Evolutionary conservation across 805 yeast species (phyloP), one percentile per base, ranked within the genome.

Genomic region (Starmerella vitae): DNA sequence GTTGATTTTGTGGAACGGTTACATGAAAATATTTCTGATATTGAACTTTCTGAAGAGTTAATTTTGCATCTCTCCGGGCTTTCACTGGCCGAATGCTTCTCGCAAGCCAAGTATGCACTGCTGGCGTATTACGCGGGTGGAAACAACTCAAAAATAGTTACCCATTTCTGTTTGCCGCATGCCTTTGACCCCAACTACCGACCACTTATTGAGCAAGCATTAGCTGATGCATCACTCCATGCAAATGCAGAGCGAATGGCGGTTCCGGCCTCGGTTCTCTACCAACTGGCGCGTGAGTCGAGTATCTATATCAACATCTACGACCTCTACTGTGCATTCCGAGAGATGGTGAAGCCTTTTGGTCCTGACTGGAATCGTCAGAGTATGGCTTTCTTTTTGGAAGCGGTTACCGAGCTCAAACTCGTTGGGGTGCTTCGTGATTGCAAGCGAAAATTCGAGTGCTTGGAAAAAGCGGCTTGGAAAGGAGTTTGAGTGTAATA

Each of bases 271-370:
- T 62, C 71, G 22, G 71, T 69, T 35, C 55, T 85, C 38, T 85
- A 72, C 59, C 69, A 72, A 34, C 64, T 82, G 13, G 78, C 77
- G 55, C 71, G 91, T 43, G 95, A 85, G 49, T 86, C 94, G 0
- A 79, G 81, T 19, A 65, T 75, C 3, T 61, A 67, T 22, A 67
- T 80, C 44, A 80, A 80, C 52, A 66, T 78, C 38, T 76, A 65
- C 58, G 93, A 80, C 48, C 75, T 74, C 48, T 80, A 66, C 51
- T 55, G 62, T 19, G 76, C 81, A 0, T 79, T 79, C 58, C 71
- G 65, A 51, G 56, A 54, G 3, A 55, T 53, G 6, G 28, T 46
- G 17, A 14, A 33, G 4, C 42, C 42, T 5, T 58, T 55, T 14
- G 26, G 42, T 20, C 19, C 28, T 2, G 34, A 43, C 20, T 80